Evolutionary conservation across 2,329 filamentous ascomycete species (phyloP).

Genomic region (Eurotiales sp.): DNA sequence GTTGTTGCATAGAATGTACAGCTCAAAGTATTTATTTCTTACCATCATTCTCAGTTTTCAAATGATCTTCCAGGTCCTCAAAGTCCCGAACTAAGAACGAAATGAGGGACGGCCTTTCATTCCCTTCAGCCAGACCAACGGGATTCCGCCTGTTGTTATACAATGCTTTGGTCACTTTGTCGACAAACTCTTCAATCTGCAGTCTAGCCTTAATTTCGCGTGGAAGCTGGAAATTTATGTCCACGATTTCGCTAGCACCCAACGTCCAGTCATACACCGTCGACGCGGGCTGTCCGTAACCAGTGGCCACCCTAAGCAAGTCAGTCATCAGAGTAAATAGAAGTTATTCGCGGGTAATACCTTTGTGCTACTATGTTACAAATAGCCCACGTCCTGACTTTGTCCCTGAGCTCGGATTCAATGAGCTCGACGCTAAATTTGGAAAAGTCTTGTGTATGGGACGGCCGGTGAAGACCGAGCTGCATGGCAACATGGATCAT

Average conservation of each 20-base stretch:
- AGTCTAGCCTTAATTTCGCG: conserved; percentile 49
- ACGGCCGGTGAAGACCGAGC: conserved; percentile 61
- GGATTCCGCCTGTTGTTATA: conserved; percentile 56
- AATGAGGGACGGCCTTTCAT: conserved; percentile 43
- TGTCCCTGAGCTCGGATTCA: conserved; percentile 61
- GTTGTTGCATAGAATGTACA: too few species aligned
- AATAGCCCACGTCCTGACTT: conserved; percentile 63
- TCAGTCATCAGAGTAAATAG: conserved; percentile 3
- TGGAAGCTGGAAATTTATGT: conserved; percentile 49
- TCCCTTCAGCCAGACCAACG: conserved; percentile 46
- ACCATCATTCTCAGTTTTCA: conserved; percentile 40
- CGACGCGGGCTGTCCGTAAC: conserved; percentile 63
- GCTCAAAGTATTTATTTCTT: conserved; percentile 16
- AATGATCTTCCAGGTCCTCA: conserved; percentile 51
- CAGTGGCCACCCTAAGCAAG: conserved; percentile 55
- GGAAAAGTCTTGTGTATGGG: conserved; percentile 56
- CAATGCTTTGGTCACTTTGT: conserved; percentile 54
- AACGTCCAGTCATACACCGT: conserved; percentile 60
- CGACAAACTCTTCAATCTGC: conserved; percentile 57
- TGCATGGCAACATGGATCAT: conserved; percentile 69
- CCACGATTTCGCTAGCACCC: conserved; percentile 40
- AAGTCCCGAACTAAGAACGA: conserved; percentile 45
- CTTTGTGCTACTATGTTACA: conserved; percentile 66
- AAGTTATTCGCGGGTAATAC: conserved; percentile 33
- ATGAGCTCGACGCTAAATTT: conserved; percentile 52